Evolutionary conservation across 2,329 filamentous ascomycete genomes (phyloP).

Genomic region (Aspergillus fructus): DNA sequence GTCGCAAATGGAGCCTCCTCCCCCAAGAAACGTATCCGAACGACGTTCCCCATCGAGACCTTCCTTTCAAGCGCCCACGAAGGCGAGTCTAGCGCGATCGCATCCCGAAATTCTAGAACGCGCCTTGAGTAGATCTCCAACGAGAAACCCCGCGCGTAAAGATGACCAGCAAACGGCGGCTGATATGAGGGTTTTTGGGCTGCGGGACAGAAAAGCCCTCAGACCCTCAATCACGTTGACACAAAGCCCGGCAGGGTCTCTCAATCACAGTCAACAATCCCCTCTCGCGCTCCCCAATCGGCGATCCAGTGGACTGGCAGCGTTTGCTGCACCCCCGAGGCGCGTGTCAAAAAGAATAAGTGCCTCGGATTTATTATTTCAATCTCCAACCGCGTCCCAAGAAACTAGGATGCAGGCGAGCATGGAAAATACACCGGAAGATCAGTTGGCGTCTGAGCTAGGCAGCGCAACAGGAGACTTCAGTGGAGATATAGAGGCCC

Average conservation of each 20-base stretch:
- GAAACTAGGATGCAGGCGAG: constrained; percentile 11
- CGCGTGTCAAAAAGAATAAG: constrained; percentile 35
- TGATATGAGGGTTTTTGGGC: constrained; percentile 26
- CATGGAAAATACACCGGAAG: constrained; percentile 28
- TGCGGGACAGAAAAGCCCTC: constrained; percentile 39
- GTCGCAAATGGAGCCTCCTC: constrained; percentile 38
- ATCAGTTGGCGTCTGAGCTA: constrained; percentile 33
- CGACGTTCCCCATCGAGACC: constrained; percentile 42
- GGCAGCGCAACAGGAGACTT: constrained; percentile 29
- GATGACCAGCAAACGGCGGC: constrained; percentile 14
- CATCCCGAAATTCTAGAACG: constrained; percentile 59
- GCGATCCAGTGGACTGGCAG: constrained; percentile 31
- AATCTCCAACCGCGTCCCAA: constrained; percentile 22
- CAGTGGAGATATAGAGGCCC: constrained; percentile 16
- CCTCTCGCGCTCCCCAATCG: constrained; percentile 26
- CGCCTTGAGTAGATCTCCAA: constrained; percentile 41
- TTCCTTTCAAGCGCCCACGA: constrained; percentile 68
- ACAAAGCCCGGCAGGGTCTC: constrained; percentile 25
- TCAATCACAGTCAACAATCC: constrained; percentile 15
- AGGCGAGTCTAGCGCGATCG: constrained; percentile 61
- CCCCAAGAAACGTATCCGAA: constrained; percentile 19
- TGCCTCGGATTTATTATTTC: constrained; percentile 30
- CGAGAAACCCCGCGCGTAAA: constrained; percentile 28
- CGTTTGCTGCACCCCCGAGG: constrained; percentile 37
- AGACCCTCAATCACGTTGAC: constrained; percentile 33